Base-by-base conservation (phyloP, 768 basidiomycete species). In the Auricularia cornea region DNA sequence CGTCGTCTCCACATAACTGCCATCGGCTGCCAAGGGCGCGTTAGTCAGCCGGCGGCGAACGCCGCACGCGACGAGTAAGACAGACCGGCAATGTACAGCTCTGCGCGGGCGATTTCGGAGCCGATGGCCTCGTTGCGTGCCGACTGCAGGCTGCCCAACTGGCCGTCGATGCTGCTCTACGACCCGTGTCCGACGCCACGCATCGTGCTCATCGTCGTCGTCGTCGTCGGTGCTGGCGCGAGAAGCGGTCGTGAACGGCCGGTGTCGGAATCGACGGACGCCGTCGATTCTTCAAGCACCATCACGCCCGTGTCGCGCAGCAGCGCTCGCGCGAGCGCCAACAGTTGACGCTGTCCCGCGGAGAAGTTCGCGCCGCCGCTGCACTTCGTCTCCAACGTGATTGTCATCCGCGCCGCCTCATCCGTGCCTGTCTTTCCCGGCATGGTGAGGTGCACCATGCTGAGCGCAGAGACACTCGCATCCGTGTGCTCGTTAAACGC, bases 361-460 rank as follows among this genome's bases (percentile, higher is more conserved):
- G 91, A 94, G 73, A 96, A 95, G 76, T 97, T 96, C 33, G 85
- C 80, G 0, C 94, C 94, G 0, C 93, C 81, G 1, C 90, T 90
- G 11, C 96, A 88, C 64, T 88, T 84, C 0, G 88, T 90, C 23
- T 91, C 85, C 3, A 96, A 79, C 0, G 84, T 80, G 33, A 95
- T 77, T 0, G 77, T 77, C 1, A 78, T 80, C 70, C 83, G 88
- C 33, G 69, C 61, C 73, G 10, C 74, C 67, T 20, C 72, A 70
- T 74, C 23, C 8, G 54, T 57, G n/a, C n/a, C n/a, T n/a, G n/a
- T 38, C 35, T 38, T 8, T 38, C 10, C 10, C 54, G n/a, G n/a
- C n/a, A n/a, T n/a, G 16, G 54, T 79, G 77, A 96, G 84, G 52
- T 91, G 90, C 16, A 95, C 93, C 16, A 93, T 85, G 51, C 81